Base-by-base conservation (phyloP, 768 basidiomycete species). In the Russula dissimulans region DNA sequence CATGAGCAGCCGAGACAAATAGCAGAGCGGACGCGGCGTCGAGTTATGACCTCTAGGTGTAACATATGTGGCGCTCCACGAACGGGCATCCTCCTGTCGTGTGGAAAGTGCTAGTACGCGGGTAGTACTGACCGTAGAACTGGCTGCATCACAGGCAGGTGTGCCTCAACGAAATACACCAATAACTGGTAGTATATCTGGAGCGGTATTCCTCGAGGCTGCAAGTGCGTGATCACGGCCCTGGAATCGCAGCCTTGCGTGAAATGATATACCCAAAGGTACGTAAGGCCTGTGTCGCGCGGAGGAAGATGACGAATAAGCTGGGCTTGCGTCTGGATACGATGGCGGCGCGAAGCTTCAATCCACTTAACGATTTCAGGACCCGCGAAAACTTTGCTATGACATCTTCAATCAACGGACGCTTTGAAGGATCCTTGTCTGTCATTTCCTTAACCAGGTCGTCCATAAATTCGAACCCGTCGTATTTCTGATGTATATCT, bases 371-470 rank as follows among this genome's bases (percentile, higher is more conserved):
- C 0, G 65, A 64, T 17, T 61, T 47, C 18, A 66, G 49, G 29
- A 74, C 70, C 5, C 52, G 52, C 8, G 70, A 66, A 49, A 76
- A 75, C 5, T 68, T 69, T 15, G 61, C 42, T n/a, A 75, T 69
- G 4, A 74, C 75, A 51, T 75, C 69, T 18, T 71, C 68, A 63
- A 76, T 76, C 1, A 67, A 70, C 1, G 76, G 76, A 15, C 76
- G 71, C 48, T 70, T 69, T 5, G 59, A 46, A 0, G 75, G 73
- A 47, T 76, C 69, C 0, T 64, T 56, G 57, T 74, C 69, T 0
- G 70, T 67, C 76, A 78, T 77, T 22, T 75, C 72, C 0, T 53
- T 47, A 43, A 68, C 61, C n/a, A 69, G 42, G 38, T 26, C 46
- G 10, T 48, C 44, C 53, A 65, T 53, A 39, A 63, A 65, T 38